Evolutionary conservation across 2,329 filamentous ascomycete genomes (phyloP), one percentile per base, ranked within the genome.

Genomic region (Tolypocladium sp.): DNA sequence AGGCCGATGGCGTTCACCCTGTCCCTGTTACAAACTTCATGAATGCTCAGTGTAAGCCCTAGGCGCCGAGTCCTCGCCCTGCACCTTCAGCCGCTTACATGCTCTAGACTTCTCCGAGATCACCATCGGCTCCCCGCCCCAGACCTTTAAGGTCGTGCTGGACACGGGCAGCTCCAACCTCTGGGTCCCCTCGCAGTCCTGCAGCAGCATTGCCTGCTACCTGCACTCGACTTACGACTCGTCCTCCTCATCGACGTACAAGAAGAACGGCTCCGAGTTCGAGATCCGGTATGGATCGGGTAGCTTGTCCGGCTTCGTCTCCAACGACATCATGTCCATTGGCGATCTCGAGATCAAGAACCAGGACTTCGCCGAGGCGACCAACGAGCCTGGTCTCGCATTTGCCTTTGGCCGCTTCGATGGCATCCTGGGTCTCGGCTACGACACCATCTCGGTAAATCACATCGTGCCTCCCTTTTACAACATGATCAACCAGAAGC

Each of bases 91-190:
- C 55, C 42, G 12, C 62, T 58, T 17, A 57, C 25, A 15, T 49
- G 5, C 13, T 6, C 13, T 62, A 95, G 92, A 99, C 82, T 99
- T 96, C 85, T 95, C 93, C 67, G 92, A 97, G 76, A 97, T 99
- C 74, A 84, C 86, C 67, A 85, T 99, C 74, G 94, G 94, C 65
- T 93, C 88, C 55, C 94, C 94, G 65, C 88, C 94, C 40, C 94
- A 99, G 80, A 83, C 79, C 67, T 99, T 99, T 87, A 99, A 99
- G 85, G 95, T 99, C 66, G 89, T 99, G 64, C 88, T 99, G 64
- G 94, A 99, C 76, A 99, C 94, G 35, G 94, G 94, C 69, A 97
- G 92, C 83, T 97, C 94, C 74, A 99, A 99, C 82, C 85, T 99
- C 64, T 99, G 95, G 95, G 92, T 99, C 61, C 95, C 95, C 44